A percentile compares a stretch with the other conserved stretches of the same genome.
Evolutionary conservation across 2,329 filamentous ascomycete genomes (phyloP).

Genomic region (Sarocladiaceae sp.): DNA sequence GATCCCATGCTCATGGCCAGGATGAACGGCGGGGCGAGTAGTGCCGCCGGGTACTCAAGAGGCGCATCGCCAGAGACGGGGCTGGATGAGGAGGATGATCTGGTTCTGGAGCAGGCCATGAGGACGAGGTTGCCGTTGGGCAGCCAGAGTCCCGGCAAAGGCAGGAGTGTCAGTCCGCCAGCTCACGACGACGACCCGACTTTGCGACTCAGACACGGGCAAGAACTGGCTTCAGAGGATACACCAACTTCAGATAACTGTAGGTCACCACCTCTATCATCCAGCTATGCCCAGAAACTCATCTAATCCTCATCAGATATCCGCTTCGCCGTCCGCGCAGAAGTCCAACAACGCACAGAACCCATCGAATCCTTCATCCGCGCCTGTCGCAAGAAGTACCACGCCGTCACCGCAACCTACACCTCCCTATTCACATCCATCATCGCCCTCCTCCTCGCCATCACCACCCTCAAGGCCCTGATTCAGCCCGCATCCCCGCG

Average conservation of each 20-base stretch:
- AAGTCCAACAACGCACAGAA: slow-evolving; percentile 81
- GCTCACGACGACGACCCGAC: background rate
- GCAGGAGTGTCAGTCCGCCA: slow-evolving; percentile 29
- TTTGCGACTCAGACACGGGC: slow-evolving; percentile 12
- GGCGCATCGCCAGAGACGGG: slow-evolving; percentile 19
- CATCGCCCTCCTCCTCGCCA: slow-evolving; percentile 50
- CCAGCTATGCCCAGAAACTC: too few relatives aligned
- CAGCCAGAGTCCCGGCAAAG: slow-evolving; percentile 50
- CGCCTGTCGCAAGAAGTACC: slow-evolving; percentile 54
- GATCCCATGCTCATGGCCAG: slow-evolving; percentile 4
- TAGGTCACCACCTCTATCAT: slow-evolving; percentile 27
- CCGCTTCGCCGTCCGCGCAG: slow-evolving; percentile 78
- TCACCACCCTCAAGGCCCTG: slow-evolving; percentile 59
- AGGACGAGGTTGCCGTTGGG: slow-evolving; percentile 49
- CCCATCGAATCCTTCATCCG: slow-evolving; percentile 69
- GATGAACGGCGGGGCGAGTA: background rate
- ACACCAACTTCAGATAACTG: slow-evolving; percentile 40
- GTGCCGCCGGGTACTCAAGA: background rate
- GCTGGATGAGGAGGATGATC: slow-evolving; percentile 30
- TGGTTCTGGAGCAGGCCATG: slow-evolving; percentile 44
- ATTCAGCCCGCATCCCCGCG: slow-evolving; percentile 56
- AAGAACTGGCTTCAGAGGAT: slow-evolving; percentile 12
- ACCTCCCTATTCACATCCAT: slow-evolving; percentile 47
- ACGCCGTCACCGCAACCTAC: slow-evolving; percentile 61
- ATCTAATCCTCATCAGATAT: too few relatives aligned